These are phyloP conservation scores for Boletales sp. DNA, from an alignment of 768 basidiomycete species.

Conservation along the genomic window DNA sequence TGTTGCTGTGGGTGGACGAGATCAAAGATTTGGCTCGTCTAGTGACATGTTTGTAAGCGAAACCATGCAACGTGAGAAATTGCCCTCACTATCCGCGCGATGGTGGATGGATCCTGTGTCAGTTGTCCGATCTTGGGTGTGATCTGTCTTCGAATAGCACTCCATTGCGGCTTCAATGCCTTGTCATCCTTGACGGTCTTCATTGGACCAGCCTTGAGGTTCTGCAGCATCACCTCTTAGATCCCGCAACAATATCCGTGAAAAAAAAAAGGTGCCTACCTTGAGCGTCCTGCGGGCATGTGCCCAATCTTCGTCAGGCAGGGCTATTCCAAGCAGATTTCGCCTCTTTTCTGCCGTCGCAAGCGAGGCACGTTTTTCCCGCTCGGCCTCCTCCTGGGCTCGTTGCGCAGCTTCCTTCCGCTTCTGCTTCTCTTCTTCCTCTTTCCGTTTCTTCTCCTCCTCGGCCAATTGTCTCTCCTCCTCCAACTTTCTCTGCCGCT, in stretches of 20 bases:
- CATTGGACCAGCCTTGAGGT: constrained; percentile 63
- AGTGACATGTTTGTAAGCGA: constrained; percentile 9
- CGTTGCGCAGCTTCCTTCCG: constrained; percentile 30
- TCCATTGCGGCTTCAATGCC: constrained; percentile 58
- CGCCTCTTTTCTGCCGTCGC: constrained; percentile 39
- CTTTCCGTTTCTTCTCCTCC: constrained; percentile 39
- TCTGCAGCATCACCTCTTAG: constrained; percentile 35
- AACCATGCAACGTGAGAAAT: constrained; percentile 5
- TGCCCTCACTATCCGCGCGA: constrained; percentile 58
- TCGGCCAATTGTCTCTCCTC: constrained; percentile 43
- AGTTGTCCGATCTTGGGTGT: constrained; percentile 87
- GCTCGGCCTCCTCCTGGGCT: constrained; percentile 32
- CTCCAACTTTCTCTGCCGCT: constrained; percentile 45
- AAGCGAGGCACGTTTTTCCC: constrained; percentile 34
- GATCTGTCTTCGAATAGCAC: constrained; percentile 67
- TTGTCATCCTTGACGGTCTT: constrained; percentile 58
- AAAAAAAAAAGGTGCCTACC: constrained; percentile 35
- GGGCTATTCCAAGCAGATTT: constrained; percentile 47
- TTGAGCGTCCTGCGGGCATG: constrained; percentile 49
- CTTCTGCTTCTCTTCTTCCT: constrained; percentile 40
- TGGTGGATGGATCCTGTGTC: constrained; percentile 63
- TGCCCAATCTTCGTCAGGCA: constrained; percentile 63
- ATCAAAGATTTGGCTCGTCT: constrained; percentile 43
- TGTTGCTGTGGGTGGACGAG: constrained; percentile 34
- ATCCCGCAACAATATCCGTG: constrained; percentile 17